Evolutionary conservation across 139 green algal species (phyloP).

Genomic region (Micromonas pusilla): DNA sequence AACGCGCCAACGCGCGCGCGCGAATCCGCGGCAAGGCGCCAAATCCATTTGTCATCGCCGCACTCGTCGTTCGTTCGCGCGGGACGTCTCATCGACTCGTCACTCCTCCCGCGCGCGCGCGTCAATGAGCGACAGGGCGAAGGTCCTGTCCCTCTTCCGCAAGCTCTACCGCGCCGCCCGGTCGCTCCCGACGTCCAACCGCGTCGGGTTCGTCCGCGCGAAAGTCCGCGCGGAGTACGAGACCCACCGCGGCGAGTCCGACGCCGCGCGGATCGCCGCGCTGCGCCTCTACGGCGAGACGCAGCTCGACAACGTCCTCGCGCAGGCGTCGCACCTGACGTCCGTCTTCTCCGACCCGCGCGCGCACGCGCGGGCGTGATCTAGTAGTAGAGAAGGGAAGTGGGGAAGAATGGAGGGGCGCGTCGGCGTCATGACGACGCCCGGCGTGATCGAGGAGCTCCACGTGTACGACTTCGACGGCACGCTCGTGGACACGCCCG

Average conservation of each 20-base stretch:
- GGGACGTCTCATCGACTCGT: not conserved
- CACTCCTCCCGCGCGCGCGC: not conserved
- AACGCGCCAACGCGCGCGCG: no score
- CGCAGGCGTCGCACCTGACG: not conserved
- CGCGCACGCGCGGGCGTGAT: slow-evolving; percentile 11
- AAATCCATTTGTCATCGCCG: no score
- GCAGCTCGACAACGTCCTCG: not conserved
- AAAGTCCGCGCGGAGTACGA: not conserved
- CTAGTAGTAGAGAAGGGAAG: not conserved
- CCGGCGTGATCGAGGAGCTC: not conserved
- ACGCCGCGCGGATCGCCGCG: not conserved
- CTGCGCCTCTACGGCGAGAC: not conserved
- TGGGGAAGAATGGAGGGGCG: not conserved
- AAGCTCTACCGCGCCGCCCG: not conserved
- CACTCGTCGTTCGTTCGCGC: not conserved
- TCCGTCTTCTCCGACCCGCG: slow-evolving; percentile 6
- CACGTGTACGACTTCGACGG: slow-evolving; percentile 19
- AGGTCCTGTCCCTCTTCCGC: not conserved
- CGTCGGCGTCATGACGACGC: not conserved
- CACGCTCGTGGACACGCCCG: slow-evolving; percentile 2
- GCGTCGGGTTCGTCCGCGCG: not conserved
- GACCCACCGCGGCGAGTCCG: not conserved
- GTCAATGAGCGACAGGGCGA: not conserved
- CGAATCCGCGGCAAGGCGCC: no score
- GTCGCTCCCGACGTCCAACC: slow-evolving; percentile 3